Percentiles rank a stretch among this genome's conserved stretches.
phyloP scores from a whole-genome alignment of 495 filamentous ascomycete genomes.

The Podospora conica region DNA sequence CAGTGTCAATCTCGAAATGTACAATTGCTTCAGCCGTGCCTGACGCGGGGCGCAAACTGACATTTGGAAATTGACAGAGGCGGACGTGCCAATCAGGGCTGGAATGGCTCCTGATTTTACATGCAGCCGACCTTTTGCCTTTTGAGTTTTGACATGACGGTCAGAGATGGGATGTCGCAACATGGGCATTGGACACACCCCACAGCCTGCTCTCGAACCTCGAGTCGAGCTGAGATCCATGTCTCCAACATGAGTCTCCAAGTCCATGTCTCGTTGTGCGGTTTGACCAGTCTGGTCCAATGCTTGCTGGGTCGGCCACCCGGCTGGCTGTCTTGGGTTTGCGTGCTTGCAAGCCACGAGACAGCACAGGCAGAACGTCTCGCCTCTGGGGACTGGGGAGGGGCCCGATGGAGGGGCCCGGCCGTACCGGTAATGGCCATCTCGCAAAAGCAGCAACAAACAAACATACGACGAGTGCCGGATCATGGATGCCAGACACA shows the following conservation, averaged over 20 bases:
- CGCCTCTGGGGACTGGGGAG: not conserved
- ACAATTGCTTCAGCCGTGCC: not conserved
- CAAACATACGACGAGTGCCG: conserved; percentile 4
- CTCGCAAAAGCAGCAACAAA: not conserved
- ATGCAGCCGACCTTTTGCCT: conserved; percentile 27
- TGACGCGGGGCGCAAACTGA: not conserved
- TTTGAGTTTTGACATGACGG: conserved; percentile 7
- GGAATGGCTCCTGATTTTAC: conserved; percentile 15
- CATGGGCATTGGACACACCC: not conserved
- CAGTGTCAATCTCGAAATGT: not conserved
- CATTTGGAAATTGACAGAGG: conserved; percentile 4
- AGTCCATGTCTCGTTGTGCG: conserved; percentile 7
- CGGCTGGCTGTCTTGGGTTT: conserved; percentile 21
- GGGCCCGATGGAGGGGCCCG: not conserved
- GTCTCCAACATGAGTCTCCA: not conserved
- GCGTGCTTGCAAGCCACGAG: conserved; percentile 14
- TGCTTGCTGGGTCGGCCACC: conserved; percentile 16
- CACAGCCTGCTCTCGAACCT: not conserved
- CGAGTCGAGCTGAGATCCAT: conserved; percentile 12
- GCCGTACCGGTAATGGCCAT: not conserved
- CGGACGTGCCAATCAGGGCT: conserved; percentile 10
- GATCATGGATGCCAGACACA: no score
- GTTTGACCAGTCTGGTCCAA: conserved; percentile 9
- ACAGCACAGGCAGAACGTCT: conserved; percentile 13
- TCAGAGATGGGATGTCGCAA: not conserved